phyloP scores from a whole-genome alignment of 2,329 filamentous ascomycete species.

The Saccharata proteae region DNA sequence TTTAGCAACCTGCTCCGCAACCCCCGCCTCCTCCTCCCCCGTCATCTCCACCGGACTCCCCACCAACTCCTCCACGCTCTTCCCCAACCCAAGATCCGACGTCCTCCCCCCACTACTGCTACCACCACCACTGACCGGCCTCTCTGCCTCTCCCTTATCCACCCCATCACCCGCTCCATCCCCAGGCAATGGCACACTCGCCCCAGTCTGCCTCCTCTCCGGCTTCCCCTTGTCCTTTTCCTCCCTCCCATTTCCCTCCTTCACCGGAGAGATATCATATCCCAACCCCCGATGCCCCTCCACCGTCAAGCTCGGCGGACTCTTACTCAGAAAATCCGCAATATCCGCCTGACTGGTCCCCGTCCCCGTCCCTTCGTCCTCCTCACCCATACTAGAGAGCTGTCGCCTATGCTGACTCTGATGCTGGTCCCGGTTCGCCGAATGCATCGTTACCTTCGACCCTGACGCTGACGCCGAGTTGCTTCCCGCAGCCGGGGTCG shows the following conservation, averaged over 20 bases:
- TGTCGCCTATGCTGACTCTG: slow-evolving; percentile 3
- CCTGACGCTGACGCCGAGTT: slow-evolving; percentile 15
- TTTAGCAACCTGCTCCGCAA: no score
- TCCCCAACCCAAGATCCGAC: slow-evolving; percentile 1
- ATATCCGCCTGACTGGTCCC: slow-evolving; percentile 30
- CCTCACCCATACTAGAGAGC: slow-evolving; percentile 3
- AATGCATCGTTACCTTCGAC: slow-evolving; percentile 12
- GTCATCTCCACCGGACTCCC: no score
- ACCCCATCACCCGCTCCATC: no score
- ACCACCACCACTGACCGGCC: neutral
- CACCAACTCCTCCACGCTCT: slow-evolving; percentile 4
- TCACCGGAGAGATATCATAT: neutral
- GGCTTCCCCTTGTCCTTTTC: slow-evolving; percentile 2
- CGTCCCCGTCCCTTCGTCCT: slow-evolving; percentile 12
- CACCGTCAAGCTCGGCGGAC: neutral
- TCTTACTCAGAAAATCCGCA: slow-evolving; percentile 14
- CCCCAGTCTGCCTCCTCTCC: neutral
- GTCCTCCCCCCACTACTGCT: neutral
- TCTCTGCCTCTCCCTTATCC: neutral
- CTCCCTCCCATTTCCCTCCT: neutral
- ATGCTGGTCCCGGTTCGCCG: slow-evolving; percentile 5
- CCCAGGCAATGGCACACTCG: neutral
- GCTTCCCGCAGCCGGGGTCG: slow-evolving; percentile 17
- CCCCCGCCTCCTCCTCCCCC: no score
- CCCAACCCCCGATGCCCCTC: slow-evolving; percentile 4